Evolutionary conservation across 192 early-diverging fungal genomes (phyloP).

Genomic region (Thamnidium elegans): DNA sequence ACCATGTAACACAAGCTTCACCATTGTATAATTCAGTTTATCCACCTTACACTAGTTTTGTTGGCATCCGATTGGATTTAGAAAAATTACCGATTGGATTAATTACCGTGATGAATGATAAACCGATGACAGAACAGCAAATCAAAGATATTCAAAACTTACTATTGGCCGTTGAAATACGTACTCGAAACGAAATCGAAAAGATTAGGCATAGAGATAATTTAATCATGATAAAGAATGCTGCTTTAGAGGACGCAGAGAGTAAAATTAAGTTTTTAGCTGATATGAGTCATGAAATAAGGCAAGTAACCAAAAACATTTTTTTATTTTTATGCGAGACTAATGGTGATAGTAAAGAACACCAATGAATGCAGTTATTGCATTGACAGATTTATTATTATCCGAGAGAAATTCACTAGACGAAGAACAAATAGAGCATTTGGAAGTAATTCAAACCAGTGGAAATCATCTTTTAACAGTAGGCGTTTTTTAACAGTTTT

Average conservation of each 20-base stretch:
- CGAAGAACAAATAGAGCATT: conserved; percentile 46
- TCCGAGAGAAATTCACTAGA: conserved; percentile 43
- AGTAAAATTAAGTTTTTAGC: conserved; percentile 56
- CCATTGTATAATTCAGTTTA: conserved; percentile 10
- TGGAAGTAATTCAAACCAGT: conserved; percentile 55
- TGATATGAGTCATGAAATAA: conserved; percentile 56
- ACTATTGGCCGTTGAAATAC: conserved; percentile 31
- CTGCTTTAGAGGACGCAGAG: conserved; percentile 47
- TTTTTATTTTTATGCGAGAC: not conserved
- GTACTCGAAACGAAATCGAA: conserved; percentile 43
- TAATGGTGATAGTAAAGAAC: conserved; percentile 29
- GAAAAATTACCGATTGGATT: conserved; percentile 35
- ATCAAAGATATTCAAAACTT: conserved; percentile 26
- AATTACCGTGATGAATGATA: conserved; percentile 39
- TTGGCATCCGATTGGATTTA: conserved; percentile 41
- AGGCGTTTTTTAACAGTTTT: conserved; percentile 21
- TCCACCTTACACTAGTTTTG: conserved; percentile 28
- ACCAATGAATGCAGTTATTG: conserved; percentile 58
- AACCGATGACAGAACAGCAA: conserved; percentile 32
- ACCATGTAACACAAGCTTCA: conserved; percentile 4
- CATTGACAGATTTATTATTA: conserved; percentile 48
- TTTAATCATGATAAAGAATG: conserved; percentile 41
- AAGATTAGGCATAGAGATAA: conserved; percentile 38
- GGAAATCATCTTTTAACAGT: conserved; percentile 57
- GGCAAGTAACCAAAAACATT: conserved; percentile 29